phyloP scores from a whole-genome alignment of 164 flowering plant species.

The Chimonanthus praecox region DNA sequence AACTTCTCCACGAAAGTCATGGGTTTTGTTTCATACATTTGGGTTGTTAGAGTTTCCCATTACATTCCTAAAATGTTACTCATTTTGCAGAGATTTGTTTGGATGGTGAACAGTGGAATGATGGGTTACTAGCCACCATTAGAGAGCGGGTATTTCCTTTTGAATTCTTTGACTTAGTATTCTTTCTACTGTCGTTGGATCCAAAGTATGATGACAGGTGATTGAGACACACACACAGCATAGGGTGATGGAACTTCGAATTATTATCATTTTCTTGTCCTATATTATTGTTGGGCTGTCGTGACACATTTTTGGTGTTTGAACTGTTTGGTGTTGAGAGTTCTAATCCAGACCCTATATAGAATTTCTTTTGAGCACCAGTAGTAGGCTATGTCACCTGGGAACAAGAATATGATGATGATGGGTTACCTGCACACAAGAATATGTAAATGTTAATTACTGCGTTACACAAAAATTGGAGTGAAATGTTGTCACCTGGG shows the following conservation, averaged over 20 bases:
- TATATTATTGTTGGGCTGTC: background rate
- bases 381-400: background rate
- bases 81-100: slow-evolving; percentile 63
- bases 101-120: slow-evolving; percentile 97
- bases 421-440: no score
- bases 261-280: background rate
- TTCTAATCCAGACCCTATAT: no score
- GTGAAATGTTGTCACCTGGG: no score
- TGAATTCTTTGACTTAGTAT: background rate
- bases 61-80: slow-evolving; percentile 7
- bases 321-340: no score
- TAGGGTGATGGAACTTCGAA: background rate
- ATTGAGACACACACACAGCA: background rate
- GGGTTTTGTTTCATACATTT: background rate
- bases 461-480: no score
- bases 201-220: background rate
- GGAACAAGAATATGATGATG: background rate
- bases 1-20: background rate
- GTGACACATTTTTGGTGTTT: background rate
- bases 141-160: slow-evolving; percentile 70
- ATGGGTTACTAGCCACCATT: slow-evolving; percentile 88
- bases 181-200: background rate
- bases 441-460: no score
- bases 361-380: background rate
- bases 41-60: background rate